phyloP scores from a whole-genome alignment of 306 rosid genomes.

The Prunus persica region Prunus_persica_NCBIv2 NC_034014.1:4545501-4546000 shows the following conservation, averaged over 20 bases:
- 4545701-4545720: slow-evolving; percentile 96
- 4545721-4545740: slow-evolving; percentile 88
- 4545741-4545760: slow-evolving; percentile 91
- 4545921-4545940: slow-evolving; percentile 95
- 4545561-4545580: not conserved
- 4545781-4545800: slow-evolving; percentile 82
- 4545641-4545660: not conserved
- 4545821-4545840: not conserved
- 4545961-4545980: slow-evolving; percentile 72
- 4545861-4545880: not conserved
- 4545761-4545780: slow-evolving; percentile 71
- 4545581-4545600: not conserved
- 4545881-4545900: slow-evolving; percentile 33
- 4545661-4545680: slow-evolving; percentile 78
- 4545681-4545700: slow-evolving; percentile 95
- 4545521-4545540: not conserved
- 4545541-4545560: not conserved
- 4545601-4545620: no score
- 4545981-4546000: slow-evolving; percentile 96
- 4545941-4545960: slow-evolving; percentile 83
- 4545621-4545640: no score
- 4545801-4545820: slow-evolving; percentile 59
- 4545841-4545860: slow-evolving; percentile 7
- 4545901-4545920: slow-evolving; percentile 93
- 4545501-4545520: not conserved